Evolutionary conservation across 2,329 filamentous ascomycete genomes (phyloP).

Genomic region (Byssochlamys sp.): DNA sequence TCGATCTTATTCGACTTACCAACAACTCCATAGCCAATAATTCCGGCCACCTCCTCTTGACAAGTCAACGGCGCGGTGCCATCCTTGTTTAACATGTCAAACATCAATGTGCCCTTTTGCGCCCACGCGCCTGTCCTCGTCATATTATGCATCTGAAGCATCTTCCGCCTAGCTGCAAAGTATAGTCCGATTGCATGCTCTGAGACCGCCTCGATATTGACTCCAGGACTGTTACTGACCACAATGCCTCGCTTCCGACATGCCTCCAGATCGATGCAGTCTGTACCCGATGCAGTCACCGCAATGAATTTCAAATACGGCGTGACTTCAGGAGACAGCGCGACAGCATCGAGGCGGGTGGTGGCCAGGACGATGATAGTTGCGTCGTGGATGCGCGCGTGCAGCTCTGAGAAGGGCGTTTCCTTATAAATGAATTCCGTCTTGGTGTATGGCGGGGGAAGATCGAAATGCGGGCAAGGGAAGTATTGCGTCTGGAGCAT

Average conservation of each 20-base stretch:
- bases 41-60: conserved; percentile 40
- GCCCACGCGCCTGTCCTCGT: conserved; percentile 34
- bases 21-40: conserved; percentile 43
- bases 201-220: conserved; percentile 40
- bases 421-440: conserved; percentile 22
- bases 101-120: conserved; percentile 27
- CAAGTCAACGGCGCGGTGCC: conserved; percentile 36
- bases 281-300: conserved; percentile 39
- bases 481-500: conserved; percentile 39
- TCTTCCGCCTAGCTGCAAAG: conserved; percentile 36
- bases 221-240: conserved; percentile 39
- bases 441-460: conserved; percentile 34
- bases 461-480: conserved; percentile 29
- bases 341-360: conserved; percentile 18
- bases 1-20: conserved; percentile 19
- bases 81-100: conserved; percentile 13
- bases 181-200: conserved; percentile 45
- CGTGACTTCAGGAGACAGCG: conserved; percentile 34
- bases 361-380: conserved; percentile 38
- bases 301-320: conserved; percentile 38
- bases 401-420: conserved; percentile 28
- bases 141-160: conserved; percentile 29
- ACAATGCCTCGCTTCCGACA: conserved; percentile 35
- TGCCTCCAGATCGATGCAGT: conserved; percentile 38
- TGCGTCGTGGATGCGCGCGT: conserved; percentile 36